phyloP scores from a whole-genome alignment of 1,284 basidiomycete genomes.

The Xanthoconium separans region DNA sequence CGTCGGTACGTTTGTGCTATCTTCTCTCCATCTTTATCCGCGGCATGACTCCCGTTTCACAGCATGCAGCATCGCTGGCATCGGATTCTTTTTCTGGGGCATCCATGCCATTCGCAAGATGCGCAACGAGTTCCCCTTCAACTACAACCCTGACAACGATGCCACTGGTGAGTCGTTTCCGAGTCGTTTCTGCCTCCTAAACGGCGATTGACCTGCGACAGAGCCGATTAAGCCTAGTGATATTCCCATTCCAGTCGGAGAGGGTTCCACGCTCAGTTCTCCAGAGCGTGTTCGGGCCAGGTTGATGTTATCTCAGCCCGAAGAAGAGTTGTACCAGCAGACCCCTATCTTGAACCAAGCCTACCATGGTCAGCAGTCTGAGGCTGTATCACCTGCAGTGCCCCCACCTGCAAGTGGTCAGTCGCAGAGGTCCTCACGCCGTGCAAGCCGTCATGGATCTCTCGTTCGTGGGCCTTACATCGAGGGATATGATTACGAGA shows the following conservation, averaged over 20 bases:
- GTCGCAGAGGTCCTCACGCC: not conserved
- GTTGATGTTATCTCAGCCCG: not conserved
- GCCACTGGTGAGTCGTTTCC: not conserved
- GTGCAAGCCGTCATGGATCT: not conserved
- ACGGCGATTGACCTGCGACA: not conserved
- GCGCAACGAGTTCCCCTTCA: constrained; percentile 13
- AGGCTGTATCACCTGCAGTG: not conserved
- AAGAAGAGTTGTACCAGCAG: not conserved
- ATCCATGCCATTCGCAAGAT: constrained; percentile 26
- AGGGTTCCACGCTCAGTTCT: constrained; percentile 1
- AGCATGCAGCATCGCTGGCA: constrained; percentile 19
- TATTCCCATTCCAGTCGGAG: not conserved
- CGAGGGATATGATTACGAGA: not conserved
- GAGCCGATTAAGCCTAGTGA: not conserved
- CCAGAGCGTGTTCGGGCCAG: constrained; percentile 7
- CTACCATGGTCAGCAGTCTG: not conserved
- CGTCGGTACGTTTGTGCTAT: constrained; percentile 11
- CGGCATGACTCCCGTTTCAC: not conserved
- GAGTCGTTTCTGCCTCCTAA: not conserved
- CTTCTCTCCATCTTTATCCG: not conserved
- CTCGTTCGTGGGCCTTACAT: not conserved
- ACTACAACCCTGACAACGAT: not conserved
- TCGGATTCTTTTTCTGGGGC: constrained; percentile 22
- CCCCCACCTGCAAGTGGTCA: constrained; percentile 3
- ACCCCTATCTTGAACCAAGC: not conserved